Base-by-base conservation (phyloP, 2,329 filamentous ascomycete species). In the Bipolaris cookei region DNA sequence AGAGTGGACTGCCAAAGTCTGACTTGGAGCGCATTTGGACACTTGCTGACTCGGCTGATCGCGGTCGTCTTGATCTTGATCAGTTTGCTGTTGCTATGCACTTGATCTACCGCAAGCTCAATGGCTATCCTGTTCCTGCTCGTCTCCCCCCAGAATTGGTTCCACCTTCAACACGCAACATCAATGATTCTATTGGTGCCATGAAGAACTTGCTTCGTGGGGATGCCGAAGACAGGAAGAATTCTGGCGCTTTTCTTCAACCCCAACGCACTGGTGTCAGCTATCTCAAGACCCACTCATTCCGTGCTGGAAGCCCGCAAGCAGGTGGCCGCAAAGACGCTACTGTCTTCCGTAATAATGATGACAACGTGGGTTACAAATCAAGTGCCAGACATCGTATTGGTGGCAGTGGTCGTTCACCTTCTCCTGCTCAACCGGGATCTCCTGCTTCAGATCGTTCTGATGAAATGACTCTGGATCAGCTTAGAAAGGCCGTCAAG, bases 51-150 rank as follows among this genome's bases (percentile, higher is more conserved):
- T 90, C 93, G 30, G 90, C 93, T 63, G 97, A 99, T 77, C 95
- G 95, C 76, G 95, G 95, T 16, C 90, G 93, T 54, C 84, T 99
- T 28, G 93, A 99, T 69, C 86, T 98, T 70, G 95, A 99, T 74
- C 95, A 99, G 73, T 99, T 99, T 73, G 93, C 95, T 7, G 94
- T 99, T 50, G 92, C 93, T 8, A 99, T 99, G 95, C 95, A 99
- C 83, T 81, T 99, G 78, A 99, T 99, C 69, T 99, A 99, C 80
- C 86, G 95, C 68, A 97, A 96, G 75, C 84, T 99, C 51, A 98
- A 99, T 70, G 94, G 94, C 34, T 98, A 98, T 71, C 93, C 94
- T 1, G 84, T 98, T 30, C 95, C 95, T 14, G 90, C 88, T 69
- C 88, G 89, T 42, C 83, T 99, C 10, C 95, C 95, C 7, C 87